Conservation (phyloP, 768 basidiomycete species). For the Cubamyces sp. region DNA sequence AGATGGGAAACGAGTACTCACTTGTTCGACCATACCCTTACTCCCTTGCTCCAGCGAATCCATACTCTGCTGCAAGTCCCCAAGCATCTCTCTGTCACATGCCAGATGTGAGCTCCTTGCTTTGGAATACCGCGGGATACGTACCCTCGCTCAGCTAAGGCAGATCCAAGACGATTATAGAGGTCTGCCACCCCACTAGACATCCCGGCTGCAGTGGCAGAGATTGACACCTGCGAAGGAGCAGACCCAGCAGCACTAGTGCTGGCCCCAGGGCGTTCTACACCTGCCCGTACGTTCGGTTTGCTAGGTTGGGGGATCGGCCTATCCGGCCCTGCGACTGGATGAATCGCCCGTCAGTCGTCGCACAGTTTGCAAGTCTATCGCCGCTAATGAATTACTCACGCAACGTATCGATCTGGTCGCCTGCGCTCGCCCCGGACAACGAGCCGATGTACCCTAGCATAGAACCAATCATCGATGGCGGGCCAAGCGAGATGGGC, state of each 20-base stretch:
- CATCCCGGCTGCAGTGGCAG: slow-evolving; percentile 27
- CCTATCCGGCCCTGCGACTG: slow-evolving; percentile 70
- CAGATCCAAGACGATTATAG: slow-evolving; percentile 43
- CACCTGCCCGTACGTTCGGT: slow-evolving; percentile 9
- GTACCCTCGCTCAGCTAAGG: slow-evolving; percentile 67
- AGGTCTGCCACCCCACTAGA: slow-evolving; percentile 33
- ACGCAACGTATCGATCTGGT: slow-evolving; percentile 64
- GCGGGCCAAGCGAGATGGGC: slow-evolving; percentile 61
- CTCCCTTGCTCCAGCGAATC: slow-evolving; percentile 69
- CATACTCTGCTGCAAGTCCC: slow-evolving; percentile 63
- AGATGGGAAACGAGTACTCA: slow-evolving; percentile 29
- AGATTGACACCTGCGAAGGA: slow-evolving; percentile 12
- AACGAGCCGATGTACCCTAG: slow-evolving; percentile 49
- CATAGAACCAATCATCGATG: slow-evolving; percentile 53
- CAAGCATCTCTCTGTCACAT: slow-evolving; percentile 59
- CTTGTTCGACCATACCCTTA: slow-evolving; percentile 67
- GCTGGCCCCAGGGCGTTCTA: slow-evolving; percentile 6
- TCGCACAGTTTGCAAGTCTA: neutral
- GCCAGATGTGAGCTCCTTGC: neutral
- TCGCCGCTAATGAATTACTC: slow-evolving; percentile 27
- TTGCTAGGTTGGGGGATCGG: slow-evolving; percentile 48
- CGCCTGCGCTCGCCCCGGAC: slow-evolving; percentile 52
- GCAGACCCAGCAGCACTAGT: slow-evolving; percentile 18
- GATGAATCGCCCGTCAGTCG: neutral
- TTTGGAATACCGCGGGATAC: slow-evolving; percentile 20